Evolutionary conservation across 192 early-diverging fungal species (phyloP).

Genomic region (Backusella luteola): DNA sequence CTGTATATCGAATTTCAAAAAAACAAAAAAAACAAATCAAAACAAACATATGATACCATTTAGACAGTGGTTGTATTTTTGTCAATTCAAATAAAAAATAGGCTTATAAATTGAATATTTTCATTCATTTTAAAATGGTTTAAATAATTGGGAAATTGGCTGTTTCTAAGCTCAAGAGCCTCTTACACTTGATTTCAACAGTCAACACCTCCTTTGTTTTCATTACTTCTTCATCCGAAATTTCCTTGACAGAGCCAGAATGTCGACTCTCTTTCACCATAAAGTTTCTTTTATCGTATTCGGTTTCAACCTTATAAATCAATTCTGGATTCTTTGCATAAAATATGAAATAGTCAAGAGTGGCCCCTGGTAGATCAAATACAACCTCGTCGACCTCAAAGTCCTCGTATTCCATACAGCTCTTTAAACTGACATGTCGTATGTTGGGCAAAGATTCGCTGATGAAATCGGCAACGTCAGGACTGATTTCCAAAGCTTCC

Average conservation of each 20-base stretch:
- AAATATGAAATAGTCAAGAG: too few relatives aligned
- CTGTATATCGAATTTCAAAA: too few relatives aligned
- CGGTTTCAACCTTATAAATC: background rate
- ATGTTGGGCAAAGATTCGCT: background rate
- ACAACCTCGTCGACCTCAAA: too few relatives aligned
- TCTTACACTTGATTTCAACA: background rate
- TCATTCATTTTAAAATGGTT: background rate
- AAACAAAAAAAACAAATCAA: too few relatives aligned
- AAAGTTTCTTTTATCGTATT: background rate
- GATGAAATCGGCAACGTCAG: background rate
- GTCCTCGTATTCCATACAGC: background rate
- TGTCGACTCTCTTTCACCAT: background rate
- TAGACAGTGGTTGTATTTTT: too few relatives aligned
- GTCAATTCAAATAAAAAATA: background rate
- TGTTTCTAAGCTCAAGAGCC: background rate
- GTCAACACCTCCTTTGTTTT: too few relatives aligned
- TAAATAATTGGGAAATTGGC: background rate
- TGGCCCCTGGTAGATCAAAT: too few relatives aligned
- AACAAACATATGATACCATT: too few relatives aligned
- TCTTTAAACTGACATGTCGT: background rate
- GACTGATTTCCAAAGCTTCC: background rate
- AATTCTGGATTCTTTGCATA: background rate
- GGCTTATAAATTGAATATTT: background rate
- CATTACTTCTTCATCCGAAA: too few relatives aligned
- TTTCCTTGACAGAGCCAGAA: too few relatives aligned